Conservation (phyloP, 225 moss, liverwort and hornwort genomes). For the Marchantia paleacea region DNA sequence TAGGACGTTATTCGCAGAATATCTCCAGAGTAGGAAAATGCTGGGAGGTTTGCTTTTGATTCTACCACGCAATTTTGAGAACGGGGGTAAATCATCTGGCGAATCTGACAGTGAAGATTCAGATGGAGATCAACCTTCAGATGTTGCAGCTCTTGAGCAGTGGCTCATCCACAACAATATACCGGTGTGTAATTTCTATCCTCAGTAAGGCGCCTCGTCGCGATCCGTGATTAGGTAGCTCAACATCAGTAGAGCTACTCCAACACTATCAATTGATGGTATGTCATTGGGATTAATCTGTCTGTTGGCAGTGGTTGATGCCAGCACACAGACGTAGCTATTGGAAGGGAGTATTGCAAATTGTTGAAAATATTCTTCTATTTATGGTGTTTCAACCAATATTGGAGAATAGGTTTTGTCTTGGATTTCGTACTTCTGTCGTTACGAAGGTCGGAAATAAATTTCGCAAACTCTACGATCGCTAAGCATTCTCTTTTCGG, state of each 20-base stretch:
- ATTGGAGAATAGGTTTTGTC: too few relatives aligned
- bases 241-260: not conserved
- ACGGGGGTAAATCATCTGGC: conserved; percentile 50
- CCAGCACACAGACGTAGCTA: too few relatives aligned
- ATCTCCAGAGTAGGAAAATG: conserved; percentile 72
- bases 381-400: too few relatives aligned
- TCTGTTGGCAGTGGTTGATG: too few relatives aligned
- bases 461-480: too few relatives aligned
- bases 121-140: conserved; percentile 44
- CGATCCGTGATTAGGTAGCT: not conserved
- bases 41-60: conserved; percentile 81
- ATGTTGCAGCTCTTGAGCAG: conserved; percentile 64
- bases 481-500: not conserved
- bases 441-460: too few relatives aligned
- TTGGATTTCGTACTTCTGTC: too few relatives aligned
- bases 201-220: not conserved
- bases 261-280: too few relatives aligned
- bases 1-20: conserved; percentile 42
- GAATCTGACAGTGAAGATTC: conserved; percentile 67
- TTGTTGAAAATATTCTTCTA: too few relatives aligned
- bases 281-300: too few relatives aligned
- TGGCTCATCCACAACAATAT: conserved; percentile 87
- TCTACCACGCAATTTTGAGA: conserved; percentile 65
- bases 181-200: conserved; percentile 44
- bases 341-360: too few relatives aligned